Conservation (phyloP, 257 asterid species). For the Anisodus acutangulus region DNA sequence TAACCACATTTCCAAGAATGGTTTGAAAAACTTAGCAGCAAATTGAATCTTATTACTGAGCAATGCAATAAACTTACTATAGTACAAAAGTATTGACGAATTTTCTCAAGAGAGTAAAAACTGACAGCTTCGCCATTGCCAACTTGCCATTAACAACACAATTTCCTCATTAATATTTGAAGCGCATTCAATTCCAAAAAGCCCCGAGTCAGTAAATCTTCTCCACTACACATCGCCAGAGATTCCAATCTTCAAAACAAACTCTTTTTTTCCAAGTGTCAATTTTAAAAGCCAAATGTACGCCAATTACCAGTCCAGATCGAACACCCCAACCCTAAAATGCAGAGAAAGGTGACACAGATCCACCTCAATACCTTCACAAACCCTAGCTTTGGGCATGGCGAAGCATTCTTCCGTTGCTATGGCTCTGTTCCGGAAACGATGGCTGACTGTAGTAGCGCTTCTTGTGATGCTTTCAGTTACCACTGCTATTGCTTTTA, state of each 20-base stretch:
- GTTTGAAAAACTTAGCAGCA: not conserved
- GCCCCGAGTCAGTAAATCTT: not conserved
- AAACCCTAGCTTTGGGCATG: constrained; percentile 40
- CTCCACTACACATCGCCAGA: constrained; percentile 7
- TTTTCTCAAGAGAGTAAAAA: not conserved
- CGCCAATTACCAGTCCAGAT: constrained; percentile 30
- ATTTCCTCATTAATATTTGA: not conserved
- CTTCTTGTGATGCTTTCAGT: constrained; percentile 38
- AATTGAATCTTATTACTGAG: not conserved
- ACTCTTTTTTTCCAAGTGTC: constrained; percentile 27
- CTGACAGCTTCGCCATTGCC: constrained; percentile 23
- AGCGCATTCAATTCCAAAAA: not conserved
- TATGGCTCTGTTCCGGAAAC: constrained; percentile 38
- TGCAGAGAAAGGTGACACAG: constrained; percentile 37
- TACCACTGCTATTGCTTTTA: constrained; percentile 38
- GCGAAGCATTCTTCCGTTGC: constrained; percentile 40
- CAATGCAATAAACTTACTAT: not conserved
- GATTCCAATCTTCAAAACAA: constrained; percentile 16
- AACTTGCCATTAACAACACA: not conserved
- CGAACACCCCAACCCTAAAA: constrained; percentile 30
- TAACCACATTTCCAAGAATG: not conserved
- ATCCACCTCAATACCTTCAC: constrained; percentile 22
- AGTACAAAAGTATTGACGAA: not conserved
- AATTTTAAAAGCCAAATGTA: constrained; percentile 41
- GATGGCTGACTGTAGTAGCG: constrained; percentile 39